phyloP scores from a whole-genome alignment of 202 grass and related monocot species.

The Setaria viridis region DNA sequence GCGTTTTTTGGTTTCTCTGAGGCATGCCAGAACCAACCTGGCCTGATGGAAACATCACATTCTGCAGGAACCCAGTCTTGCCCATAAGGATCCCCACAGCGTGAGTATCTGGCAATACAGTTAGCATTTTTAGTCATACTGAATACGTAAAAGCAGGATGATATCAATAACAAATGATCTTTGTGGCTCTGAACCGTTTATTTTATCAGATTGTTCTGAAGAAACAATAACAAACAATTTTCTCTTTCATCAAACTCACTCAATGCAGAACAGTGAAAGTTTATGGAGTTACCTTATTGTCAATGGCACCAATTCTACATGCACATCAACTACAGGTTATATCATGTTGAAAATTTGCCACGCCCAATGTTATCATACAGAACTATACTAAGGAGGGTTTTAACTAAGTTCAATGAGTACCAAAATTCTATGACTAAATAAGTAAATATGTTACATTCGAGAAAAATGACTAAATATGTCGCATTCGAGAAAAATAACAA shows the following conservation, averaged over 20 bases:
- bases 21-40: conserved; percentile 94
- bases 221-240: background rate
- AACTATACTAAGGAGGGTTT: conserved; percentile 25
- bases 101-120: conserved; percentile 63
- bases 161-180: background rate
- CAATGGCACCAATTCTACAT: background rate
- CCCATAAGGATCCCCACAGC: conserved; percentile 72
- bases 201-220: background rate
- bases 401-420: background rate
- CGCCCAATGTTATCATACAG: background rate
- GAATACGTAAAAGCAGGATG: background rate
- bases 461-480: background rate
- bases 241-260: conserved; percentile 24
- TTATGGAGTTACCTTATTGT: background rate
- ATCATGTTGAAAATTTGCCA: conserved; percentile 5
- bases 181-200: background rate
- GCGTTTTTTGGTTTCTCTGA: conserved; percentile 80
- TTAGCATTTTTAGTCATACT: conserved; percentile 15
- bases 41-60: conserved; percentile 94
- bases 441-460: background rate
- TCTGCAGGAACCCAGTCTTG: conserved; percentile 92
- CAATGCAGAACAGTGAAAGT: conserved; percentile 14
- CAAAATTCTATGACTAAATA: background rate
- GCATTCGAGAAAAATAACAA: too few relatives aligned
- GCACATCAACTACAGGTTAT: conserved; percentile 3